phyloP scores from a whole-genome alignment of 2,329 filamentous ascomycete species.

The Fusarium mangiferae region DNA sequence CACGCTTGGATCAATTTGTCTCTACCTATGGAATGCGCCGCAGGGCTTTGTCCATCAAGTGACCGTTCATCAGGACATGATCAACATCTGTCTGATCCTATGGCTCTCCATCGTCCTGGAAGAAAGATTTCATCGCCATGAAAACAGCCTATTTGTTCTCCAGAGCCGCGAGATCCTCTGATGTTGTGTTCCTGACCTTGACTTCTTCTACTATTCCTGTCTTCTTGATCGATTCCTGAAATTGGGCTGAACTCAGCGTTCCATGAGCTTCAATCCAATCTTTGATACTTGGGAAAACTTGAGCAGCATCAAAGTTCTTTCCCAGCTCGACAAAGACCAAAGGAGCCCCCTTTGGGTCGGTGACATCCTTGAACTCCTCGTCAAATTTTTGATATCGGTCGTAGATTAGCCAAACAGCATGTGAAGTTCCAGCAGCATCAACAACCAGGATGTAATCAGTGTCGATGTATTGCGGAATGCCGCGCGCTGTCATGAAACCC shows the following conservation, averaged over 20 bases:
- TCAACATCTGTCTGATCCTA: not conserved
- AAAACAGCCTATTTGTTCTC: not conserved
- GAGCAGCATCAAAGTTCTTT: not conserved
- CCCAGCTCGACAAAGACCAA: not conserved
- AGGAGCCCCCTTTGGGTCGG: not conserved
- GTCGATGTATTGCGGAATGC: fast-evolving
- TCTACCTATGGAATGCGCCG: fast-evolving
- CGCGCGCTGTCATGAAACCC: fast-evolving
- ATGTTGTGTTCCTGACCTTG: not conserved
- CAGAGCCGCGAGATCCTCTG: not conserved
- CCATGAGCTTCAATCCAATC: not conserved
- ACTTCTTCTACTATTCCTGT: not conserved
- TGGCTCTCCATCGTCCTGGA: not conserved
- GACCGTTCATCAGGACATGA: not conserved
- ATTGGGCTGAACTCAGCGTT: not conserved
- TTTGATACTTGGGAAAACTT: not conserved
- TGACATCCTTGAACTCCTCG: not conserved
- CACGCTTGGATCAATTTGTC: not conserved
- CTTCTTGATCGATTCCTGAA: not conserved
- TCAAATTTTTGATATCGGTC: not conserved
- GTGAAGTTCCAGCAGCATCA: not conserved
- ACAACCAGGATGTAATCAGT: not conserved
- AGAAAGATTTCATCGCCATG: not conserved
- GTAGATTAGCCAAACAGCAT: not conserved
- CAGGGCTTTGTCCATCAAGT: not conserved